Conservation (phyloP, 176 grass and related monocot genomes). For the Ampelocalamus luodianensis region DNA sequence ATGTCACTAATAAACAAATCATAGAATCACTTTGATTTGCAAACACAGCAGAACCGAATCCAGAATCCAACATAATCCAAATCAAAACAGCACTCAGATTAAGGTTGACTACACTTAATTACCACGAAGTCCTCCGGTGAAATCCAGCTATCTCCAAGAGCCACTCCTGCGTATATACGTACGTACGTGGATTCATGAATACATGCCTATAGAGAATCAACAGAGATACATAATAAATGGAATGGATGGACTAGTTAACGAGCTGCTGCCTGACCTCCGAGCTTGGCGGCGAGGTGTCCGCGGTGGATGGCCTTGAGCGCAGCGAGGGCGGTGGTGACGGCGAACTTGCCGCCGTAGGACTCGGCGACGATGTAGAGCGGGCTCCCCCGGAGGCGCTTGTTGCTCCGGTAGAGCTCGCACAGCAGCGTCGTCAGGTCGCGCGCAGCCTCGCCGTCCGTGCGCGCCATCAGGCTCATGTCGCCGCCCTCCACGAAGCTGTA, state of each 20-base stretch:
- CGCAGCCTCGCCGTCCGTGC: slow-evolving; percentile 69
- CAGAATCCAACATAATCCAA: background rate
- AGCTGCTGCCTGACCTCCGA: slow-evolving; percentile 52
- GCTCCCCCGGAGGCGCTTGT: slow-evolving; percentile 42
- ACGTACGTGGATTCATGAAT: too few species aligned
- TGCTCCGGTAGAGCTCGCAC: slow-evolving; percentile 45
- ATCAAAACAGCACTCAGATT: background rate
- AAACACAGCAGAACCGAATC: background rate
- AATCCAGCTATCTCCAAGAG: slow-evolving; percentile 90
- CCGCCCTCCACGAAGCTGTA: slow-evolving; percentile 85
- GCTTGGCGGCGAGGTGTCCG: slow-evolving; percentile 46
- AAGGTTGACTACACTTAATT: background rate
- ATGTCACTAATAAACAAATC: background rate
- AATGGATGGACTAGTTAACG: too few species aligned
- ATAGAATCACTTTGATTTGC: too few species aligned
- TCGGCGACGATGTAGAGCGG: slow-evolving; percentile 88
- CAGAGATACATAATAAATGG: too few species aligned
- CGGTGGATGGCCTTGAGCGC: slow-evolving; percentile 58
- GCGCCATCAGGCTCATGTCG: slow-evolving; percentile 51
- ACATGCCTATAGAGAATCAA: background rate
- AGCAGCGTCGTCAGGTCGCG: slow-evolving; percentile 74
- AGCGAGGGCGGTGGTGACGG: slow-evolving; percentile 65
- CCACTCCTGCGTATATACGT: slow-evolving; percentile 62
- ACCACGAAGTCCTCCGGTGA: slow-evolving; percentile 85
- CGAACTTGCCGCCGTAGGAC: slow-evolving; percentile 97